Base-by-base conservation (phyloP, 1,284 basidiomycete genomes). In the Microbotryomycetes sp. region DNA sequence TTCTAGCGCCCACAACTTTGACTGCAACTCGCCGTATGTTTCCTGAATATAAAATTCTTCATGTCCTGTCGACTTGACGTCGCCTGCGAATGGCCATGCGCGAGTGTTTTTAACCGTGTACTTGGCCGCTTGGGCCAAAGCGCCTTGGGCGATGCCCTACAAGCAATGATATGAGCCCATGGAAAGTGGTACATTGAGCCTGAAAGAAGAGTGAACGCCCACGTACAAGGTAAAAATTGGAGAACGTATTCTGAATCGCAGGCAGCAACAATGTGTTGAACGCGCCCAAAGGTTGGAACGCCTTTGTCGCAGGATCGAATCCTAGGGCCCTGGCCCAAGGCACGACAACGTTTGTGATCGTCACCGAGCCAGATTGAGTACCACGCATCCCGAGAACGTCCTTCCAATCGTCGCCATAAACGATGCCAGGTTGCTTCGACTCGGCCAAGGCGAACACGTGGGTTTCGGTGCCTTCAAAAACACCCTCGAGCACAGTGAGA, bases 331-430 rank as follows among this genome's bases (percentile, higher is more conserved):
- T 70, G 0, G 62, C 52, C 72, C 72, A 74, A 14, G 69, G 63
- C 1, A 72, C 69, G 26, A 59, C 56, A 45, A 76, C 74, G 56
- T 74, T 62, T 12, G 57, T 56, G 54, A 76, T 71, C n/a, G 58
- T 63, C 49, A 75, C 71, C 9, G 70, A 69, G 28, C 74, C 74
- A 15, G 60, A 63, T 57, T 73, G 72, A 0, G 74, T 74, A 31
- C 71, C 73, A 22, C 74, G 69, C 69, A 75, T 72, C n/a, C 75
- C 75, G n/a, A 76, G 65, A 4, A 72, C 73, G 64, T 75, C 74
- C 4, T 56, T 51, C 75, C 75, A 76, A 59, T 76, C 73, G 57
- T 75, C 73, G 9, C 72, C 72, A 52, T 74, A 76, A 14, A 58
- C 60, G 68, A 76, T 74, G 12, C 74, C 63, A 63, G 70, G 53